phyloP scores from a whole-genome alignment of 768 basidiomycete genomes.

The Tylopilus subfusipes region DNA sequence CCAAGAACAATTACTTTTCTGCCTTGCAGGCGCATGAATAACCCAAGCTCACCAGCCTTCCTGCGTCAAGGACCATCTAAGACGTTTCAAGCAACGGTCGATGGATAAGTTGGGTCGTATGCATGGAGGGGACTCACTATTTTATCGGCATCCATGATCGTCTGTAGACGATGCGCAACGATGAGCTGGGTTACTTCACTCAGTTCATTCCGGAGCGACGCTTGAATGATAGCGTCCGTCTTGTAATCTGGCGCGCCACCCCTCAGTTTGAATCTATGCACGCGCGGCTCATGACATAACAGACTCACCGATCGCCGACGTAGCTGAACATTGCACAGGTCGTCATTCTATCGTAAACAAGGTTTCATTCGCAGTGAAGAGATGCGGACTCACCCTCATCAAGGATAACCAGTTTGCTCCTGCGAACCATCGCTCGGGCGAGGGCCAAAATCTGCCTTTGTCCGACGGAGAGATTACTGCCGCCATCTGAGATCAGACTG shows the following conservation, averaged over 20 bases:
- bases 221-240: constrained; percentile 8
- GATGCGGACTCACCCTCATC: constrained; percentile 34
- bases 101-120: background rate
- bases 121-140: background rate
- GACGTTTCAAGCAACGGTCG: background rate
- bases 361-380: background rate
- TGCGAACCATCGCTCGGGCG: constrained; percentile 39
- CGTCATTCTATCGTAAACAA: background rate
- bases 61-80: constrained; percentile 12
- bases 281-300: background rate
- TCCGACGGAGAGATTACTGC: constrained; percentile 39
- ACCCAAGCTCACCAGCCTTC: constrained; percentile 2
- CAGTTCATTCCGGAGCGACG: constrained; percentile 2
- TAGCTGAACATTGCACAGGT: background rate
- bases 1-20: background rate
- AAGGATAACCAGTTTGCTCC: constrained; percentile 43
- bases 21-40: background rate
- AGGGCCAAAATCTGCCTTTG: constrained; percentile 49
- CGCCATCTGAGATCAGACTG: constrained; percentile 38
- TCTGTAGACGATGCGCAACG: constrained; percentile 5
- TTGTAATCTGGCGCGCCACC: background rate
- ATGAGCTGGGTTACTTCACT: constrained; percentile 8
- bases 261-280: too few relatives aligned
- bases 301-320: constrained; percentile 8
- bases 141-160: constrained; percentile 10